Evolutionary conservation across 1,284 basidiomycete species (phyloP), one percentile per base, ranked within the genome.

Genomic region (Cronartium quercuum): DNA sequence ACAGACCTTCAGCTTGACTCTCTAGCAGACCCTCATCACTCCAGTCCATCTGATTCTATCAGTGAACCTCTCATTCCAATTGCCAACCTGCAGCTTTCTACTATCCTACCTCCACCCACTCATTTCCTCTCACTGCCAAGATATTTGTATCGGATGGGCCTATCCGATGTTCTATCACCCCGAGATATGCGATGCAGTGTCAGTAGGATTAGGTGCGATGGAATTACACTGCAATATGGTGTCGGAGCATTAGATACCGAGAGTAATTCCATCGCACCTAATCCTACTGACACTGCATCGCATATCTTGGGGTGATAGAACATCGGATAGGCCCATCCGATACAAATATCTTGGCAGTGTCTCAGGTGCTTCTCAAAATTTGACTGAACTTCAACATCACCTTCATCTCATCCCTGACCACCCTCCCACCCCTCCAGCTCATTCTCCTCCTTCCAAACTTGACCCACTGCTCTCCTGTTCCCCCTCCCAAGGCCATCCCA

Each of bases 81-180:
- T 38, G 41, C 6, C 37, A 41, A 37, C 51, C n/a, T n/a, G n/a
- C 12, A 24, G 29, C 29, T 21, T 21, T 35, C 29, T 38, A 63
- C 37, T 35, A 34, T 18, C 18, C 6, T 7, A 44, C 65, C 21
- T 18, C 40, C 10, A 15, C 69, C 69, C 0, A 71, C 42, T 40
- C 69, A 71, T 57, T 71, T 71, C 69, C 67, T 68, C 9, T 68
- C 67, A 12, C n/a, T n/a, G n/a, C n/a, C n/a, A n/a, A n/a, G n/a
- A n/a, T n/a, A n/a, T n/a, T n/a, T n/a, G n/a, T n/a, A n/a, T n/a
- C n/a, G n/a, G n/a, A n/a, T n/a, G n/a, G n/a, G n/a, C n/a, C n/a
- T n/a, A n/a, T n/a, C n/a, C n/a, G n/a, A n/a, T n/a, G n/a, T n/a
- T n/a, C n/a, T n/a, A n/a, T n/a, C n/a, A n/a, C n/a, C n/a, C n/a